phyloP scores from a whole-genome alignment of 257 asterid genomes.

The Knoxia roxburghii region DNA sequence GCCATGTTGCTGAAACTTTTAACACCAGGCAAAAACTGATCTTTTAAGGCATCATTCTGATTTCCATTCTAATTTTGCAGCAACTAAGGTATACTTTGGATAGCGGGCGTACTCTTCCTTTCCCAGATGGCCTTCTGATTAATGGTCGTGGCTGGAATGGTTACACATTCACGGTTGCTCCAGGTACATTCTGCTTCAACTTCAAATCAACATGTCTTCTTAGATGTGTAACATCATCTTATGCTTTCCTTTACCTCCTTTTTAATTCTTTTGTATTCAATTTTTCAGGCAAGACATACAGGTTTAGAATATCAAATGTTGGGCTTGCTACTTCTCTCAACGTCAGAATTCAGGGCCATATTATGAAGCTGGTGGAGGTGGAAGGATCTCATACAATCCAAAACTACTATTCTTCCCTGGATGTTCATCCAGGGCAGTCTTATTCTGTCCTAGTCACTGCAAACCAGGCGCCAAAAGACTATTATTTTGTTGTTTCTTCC shows the following conservation, averaged over 20 bases:
- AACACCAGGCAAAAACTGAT: not conserved
- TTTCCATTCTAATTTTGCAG: constrained; percentile 21
- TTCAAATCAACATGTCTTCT: not conserved
- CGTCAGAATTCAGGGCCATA: constrained; percentile 85
- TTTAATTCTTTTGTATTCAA: constrained; percentile 2
- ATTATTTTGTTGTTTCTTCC: constrained; percentile 67
- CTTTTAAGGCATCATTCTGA: not conserved
- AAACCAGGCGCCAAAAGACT: constrained; percentile 75
- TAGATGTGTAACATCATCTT: not conserved
- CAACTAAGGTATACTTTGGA: constrained; percentile 67
- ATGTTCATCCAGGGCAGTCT: constrained; percentile 84
- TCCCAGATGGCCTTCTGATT: constrained; percentile 88
- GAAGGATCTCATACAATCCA: constrained; percentile 98
- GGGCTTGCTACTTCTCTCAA: constrained; percentile 73
- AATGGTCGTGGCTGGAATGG: constrained; percentile 97
- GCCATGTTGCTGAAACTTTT: not conserved
- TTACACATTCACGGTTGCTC: constrained; percentile 72
- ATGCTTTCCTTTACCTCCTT: not conserved
- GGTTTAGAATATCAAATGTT: constrained; percentile 88
- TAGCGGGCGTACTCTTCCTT: constrained; percentile 74
- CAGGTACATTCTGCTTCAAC: constrained; percentile 32
- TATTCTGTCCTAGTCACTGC: constrained; percentile 85
- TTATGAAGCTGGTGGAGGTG: constrained; percentile 80
- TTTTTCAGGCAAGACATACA: constrained; percentile 73
- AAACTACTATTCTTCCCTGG: constrained; percentile 60